phyloP scores from a whole-genome alignment of 192 early-diverging fungal species.

The Mortierella alpina region DNA sequence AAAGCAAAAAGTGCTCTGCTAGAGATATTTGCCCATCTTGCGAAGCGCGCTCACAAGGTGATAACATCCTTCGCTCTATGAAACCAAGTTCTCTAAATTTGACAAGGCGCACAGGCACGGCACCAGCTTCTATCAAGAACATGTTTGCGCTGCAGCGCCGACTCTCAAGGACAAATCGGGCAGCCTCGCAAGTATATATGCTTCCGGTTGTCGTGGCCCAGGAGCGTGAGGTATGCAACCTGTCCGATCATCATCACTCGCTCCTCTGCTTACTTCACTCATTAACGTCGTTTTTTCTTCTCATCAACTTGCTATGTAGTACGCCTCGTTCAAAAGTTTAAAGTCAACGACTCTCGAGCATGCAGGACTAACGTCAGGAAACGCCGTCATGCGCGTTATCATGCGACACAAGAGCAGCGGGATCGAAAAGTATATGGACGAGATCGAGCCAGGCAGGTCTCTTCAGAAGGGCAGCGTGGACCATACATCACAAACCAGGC shows the following conservation, averaged over 20 bases:
- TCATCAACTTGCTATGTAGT: slow-evolving; percentile 38
- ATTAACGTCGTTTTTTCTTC: background rate
- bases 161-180: slow-evolving; percentile 7
- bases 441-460: background rate
- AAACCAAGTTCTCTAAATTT: slow-evolving; percentile 59
- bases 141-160: slow-evolving; percentile 16
- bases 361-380: slow-evolving; percentile 71
- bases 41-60: background rate
- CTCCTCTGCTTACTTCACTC: background rate
- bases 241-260: background rate
- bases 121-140: slow-evolving; percentile 2
- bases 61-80: background rate
- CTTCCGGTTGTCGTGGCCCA: slow-evolving; percentile 68
- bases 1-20: background rate
- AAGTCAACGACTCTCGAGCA: slow-evolving; percentile 71
- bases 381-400: slow-evolving; percentile 62
- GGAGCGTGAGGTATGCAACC: slow-evolving; percentile 67
- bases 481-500: background rate
- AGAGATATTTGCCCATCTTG: background rate
- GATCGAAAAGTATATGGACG: slow-evolving; percentile 2
- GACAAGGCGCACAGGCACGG: slow-evolving; percentile 50
- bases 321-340: slow-evolving; percentile 60
- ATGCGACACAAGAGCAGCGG: slow-evolving; percentile 3
- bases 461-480: background rate
- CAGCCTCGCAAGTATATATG: slow-evolving; percentile 53